Evolutionary conservation across 306 rosid species (phyloP).

Genomic region (Ochetophila trinervis): DNA sequence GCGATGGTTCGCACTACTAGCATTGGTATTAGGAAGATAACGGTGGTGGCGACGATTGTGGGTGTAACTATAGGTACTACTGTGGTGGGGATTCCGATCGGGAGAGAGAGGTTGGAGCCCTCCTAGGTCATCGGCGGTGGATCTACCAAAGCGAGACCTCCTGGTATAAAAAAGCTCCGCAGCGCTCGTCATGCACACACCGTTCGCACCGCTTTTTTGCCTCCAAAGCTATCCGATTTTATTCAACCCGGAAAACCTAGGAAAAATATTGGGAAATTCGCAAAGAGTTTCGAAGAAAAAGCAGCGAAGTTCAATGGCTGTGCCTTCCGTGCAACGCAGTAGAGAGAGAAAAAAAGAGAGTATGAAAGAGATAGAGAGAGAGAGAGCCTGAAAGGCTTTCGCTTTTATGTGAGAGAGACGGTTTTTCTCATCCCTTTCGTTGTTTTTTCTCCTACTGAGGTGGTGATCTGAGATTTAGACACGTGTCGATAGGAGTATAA

Average conservation of each 20-base stretch:
- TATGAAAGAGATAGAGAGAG: no score
- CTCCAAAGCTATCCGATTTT: background rate
- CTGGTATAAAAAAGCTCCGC: conserved; percentile 68
- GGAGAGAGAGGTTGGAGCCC: conserved; percentile 38
- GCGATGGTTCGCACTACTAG: conserved; percentile 17
- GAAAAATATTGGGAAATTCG: no score
- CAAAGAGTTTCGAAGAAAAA: no score
- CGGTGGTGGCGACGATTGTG: conserved; percentile 22
- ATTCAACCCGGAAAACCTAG: background rate
- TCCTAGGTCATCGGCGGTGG: conserved; percentile 33
- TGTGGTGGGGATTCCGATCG: conserved; percentile 24
- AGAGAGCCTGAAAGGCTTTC: no score
- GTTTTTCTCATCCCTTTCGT: no score
- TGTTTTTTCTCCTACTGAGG: no score
- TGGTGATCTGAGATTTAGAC: no score
- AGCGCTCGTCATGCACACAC: conserved; percentile 85
- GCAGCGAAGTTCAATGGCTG: background rate
- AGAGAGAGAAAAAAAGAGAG: no score
- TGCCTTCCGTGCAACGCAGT: no score
- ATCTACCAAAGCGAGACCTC: conserved; percentile 76
- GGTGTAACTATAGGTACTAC: background rate
- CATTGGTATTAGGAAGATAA: conserved; percentile 14
- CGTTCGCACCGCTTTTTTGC: background rate
- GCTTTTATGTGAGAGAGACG: no score
- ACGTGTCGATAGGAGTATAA: no score